phyloP scores from a whole-genome alignment of 495 filamentous ascomycete species.

The Beverwykella pulmonaria region DNA sequence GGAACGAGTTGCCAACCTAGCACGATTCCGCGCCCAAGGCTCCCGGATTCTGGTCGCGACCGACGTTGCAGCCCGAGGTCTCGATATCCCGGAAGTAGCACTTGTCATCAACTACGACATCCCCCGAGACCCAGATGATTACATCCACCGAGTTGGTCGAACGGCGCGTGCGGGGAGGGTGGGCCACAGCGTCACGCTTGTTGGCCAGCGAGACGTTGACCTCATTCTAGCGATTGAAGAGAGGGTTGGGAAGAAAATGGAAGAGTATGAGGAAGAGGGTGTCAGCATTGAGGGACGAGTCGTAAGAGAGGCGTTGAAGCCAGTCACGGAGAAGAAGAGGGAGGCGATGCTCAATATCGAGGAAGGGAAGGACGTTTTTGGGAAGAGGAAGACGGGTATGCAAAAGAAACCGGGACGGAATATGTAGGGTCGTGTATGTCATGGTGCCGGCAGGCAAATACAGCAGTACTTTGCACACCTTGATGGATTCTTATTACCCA shows the following conservation, averaged over 20 bases:
- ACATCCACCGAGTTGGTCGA: slow-evolving; percentile 93
- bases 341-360: slow-evolving; percentile 88
- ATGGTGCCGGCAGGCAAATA: no score
- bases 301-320: slow-evolving; percentile 77
- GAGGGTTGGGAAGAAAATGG: slow-evolving; percentile 78
- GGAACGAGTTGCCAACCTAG: slow-evolving; percentile 82
- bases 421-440: neutral
- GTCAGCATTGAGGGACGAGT: slow-evolving; percentile 89
- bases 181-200: slow-evolving; percentile 82
- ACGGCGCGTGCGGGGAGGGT: slow-evolving; percentile 86
- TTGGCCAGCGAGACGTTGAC: slow-evolving; percentile 89
- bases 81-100: slow-evolving; percentile 91
- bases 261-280: slow-evolving; percentile 79
- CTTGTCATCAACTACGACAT: slow-evolving; percentile 95
- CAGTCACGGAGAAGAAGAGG: slow-evolving; percentile 88
- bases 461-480: no score
- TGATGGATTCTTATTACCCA: no score
- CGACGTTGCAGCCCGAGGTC: slow-evolving; percentile 91
- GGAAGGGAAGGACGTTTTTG: slow-evolving; percentile 82
- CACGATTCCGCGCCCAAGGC: slow-evolving; percentile 86
- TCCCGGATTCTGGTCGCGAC: slow-evolving; percentile 91
- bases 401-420: slow-evolving; percentile 45
- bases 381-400: slow-evolving; percentile 69
- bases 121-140: slow-evolving; percentile 93
- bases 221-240: slow-evolving; percentile 85